Evolutionary conservation across 1,284 basidiomycete species (phyloP).

Genomic region (Flammula alnicola): DNA sequence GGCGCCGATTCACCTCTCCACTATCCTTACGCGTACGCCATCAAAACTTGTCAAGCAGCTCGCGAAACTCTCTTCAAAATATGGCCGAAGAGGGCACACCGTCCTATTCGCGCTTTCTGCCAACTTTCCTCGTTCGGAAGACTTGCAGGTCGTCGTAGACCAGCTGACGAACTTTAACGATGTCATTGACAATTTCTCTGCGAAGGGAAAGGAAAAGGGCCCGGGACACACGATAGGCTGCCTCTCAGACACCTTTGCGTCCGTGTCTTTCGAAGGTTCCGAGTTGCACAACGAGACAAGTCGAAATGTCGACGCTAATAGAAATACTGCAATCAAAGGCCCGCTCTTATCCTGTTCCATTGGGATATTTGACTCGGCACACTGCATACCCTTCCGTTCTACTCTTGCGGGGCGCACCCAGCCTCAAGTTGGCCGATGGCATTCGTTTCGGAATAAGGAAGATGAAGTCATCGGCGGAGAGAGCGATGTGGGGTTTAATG

Average conservation of each 20-base stretch:
- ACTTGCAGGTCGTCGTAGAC: constrained; percentile 51
- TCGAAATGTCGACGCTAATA: not conserved
- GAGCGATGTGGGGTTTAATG: too few relatives aligned
- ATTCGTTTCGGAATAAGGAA: constrained; percentile 49
- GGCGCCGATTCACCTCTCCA: constrained; percentile 37
- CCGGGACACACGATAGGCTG: constrained; percentile 54
- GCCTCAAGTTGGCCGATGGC: constrained; percentile 72
- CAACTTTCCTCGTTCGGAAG: constrained; percentile 39
- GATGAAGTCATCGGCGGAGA: constrained; percentile 33
- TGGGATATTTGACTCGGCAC: constrained; percentile 46
- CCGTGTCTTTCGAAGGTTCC: constrained; percentile 9
- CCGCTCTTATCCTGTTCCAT: constrained; percentile 55
- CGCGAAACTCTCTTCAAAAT: constrained; percentile 34
- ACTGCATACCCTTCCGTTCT: constrained; percentile 57
- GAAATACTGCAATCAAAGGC: constrained; percentile 7
- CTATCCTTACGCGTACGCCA: constrained; percentile 44
- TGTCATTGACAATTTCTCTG: constrained; percentile 23
- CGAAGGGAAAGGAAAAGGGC: constrained; percentile 10
- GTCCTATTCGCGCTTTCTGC: constrained; percentile 58
- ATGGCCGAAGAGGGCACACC: constrained; percentile 37
- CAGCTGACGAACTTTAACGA: constrained; percentile 42
- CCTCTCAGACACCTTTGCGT: constrained; percentile 46
- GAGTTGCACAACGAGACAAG: too few relatives aligned
- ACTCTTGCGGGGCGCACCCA: constrained; percentile 57
- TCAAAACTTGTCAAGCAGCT: constrained; percentile 42